phyloP scores from a whole-genome alignment of 2,329 filamentous ascomycete genomes.

The Fusarium drepaniforme region DNA sequence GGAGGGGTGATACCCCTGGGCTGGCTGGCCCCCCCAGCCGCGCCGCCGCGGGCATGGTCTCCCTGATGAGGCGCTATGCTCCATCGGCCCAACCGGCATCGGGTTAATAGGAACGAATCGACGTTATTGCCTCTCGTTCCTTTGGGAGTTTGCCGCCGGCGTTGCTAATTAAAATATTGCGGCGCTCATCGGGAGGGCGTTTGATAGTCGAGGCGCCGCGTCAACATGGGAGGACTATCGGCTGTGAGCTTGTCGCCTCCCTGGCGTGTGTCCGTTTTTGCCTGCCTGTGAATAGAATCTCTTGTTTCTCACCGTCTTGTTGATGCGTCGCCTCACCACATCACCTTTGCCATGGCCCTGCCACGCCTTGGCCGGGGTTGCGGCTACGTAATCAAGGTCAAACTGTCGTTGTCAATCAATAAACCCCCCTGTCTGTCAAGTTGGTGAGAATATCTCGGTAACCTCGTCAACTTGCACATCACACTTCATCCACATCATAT shows the following conservation, averaged over 20 bases:
- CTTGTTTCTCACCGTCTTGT: slow-evolving; percentile 31
- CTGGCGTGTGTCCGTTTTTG: slow-evolving; percentile 2
- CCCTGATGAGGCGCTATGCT: slow-evolving; percentile 30
- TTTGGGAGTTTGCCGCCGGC: slow-evolving; percentile 12
- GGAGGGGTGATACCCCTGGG: slow-evolving; percentile 29
- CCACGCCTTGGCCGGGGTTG: slow-evolving; percentile 18
- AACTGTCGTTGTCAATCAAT: slow-evolving; percentile 2
- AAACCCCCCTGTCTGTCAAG: slow-evolving; percentile 28
- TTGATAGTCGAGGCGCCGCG: slow-evolving; percentile 17
- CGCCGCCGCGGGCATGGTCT: neutral
- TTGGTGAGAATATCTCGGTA: slow-evolving; percentile 35
- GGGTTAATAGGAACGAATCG: slow-evolving; percentile 31
- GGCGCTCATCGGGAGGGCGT: slow-evolving; percentile 22
- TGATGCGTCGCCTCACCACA: slow-evolving; percentile 19
- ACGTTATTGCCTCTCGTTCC: slow-evolving; percentile 13
- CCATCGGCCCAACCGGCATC: slow-evolving; percentile 37
- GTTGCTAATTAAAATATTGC: slow-evolving; percentile 38
- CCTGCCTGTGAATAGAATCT: neutral
- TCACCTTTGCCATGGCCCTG: slow-evolving; percentile 28
- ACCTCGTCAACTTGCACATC: slow-evolving; percentile 24
- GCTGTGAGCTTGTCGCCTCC: slow-evolving; percentile 21
- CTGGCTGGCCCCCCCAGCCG: slow-evolving; percentile 7
- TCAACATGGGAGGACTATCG: slow-evolving; percentile 13
- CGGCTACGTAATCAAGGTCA: slow-evolving; percentile 26
- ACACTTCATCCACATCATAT: slow-evolving; percentile 35